Base-by-base conservation (phyloP, 2,329 filamentous ascomycete species). In the Ophioceras dolichostomum region DNA sequence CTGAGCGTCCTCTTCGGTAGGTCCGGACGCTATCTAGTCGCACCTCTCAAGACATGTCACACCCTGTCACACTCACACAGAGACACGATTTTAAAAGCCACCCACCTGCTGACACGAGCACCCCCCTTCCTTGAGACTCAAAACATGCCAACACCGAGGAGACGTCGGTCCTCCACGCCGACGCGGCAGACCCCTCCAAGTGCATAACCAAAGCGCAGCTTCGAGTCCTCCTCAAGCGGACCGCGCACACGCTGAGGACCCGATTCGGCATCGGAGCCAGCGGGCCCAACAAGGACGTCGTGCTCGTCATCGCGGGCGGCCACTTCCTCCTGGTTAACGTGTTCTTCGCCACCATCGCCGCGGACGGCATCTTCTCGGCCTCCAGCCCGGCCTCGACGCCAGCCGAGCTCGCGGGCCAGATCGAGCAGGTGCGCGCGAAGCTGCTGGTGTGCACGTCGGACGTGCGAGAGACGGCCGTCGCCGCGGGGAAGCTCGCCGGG, bases 311-410 rank as follows among this genome's bases (percentile, higher is more conserved):
- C 20, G 72, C 68, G 1, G 65, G 67, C 0, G 74, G 74, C 2
- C 68, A 77, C 44, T 65, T 65, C 32, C 57, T 74, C 5, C 57
- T 77, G 0, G 64, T 71, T 0, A 58, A 65, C 10, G 44, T 73
- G 2, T 71, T 73, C 47, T 77, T 64, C 43, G 68, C 65, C 12
- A 64, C 75, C 37, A 59, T 79, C 32, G 73, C 69, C 4, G 71
- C 73, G 2, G 73, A 67, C 1, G 75, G 72, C 14, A 63, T 79
- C 19, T 78, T 73, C 45, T 71, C 69, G 6, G 66, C 70, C 5
- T 70, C 70, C 0, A 68, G 62, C 33, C 59, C 69, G 0, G 59
- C 63, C 0, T 65, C 61, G 5, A 73, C 71, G 0, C 56, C 62
- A 1, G 47, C 56, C 3, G 74, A 79, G 19, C 51, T 78, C 8